Conservation (phyloP, 805 yeast genomes). For the Yamadazyma sp. region DNA sequence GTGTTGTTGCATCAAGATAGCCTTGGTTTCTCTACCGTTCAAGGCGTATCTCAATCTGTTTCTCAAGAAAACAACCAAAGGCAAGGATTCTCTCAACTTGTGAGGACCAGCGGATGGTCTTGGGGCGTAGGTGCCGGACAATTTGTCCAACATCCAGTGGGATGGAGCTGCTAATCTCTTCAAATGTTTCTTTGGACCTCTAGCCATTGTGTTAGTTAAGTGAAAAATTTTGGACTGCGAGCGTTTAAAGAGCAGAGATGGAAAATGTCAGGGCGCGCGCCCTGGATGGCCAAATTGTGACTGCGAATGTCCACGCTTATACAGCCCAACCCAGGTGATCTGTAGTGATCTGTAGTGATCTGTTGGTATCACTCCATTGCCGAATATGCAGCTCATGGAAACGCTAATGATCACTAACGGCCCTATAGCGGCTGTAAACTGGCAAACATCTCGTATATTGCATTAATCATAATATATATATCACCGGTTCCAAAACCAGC, state of each 20-base stretch:
- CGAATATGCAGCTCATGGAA: too few relatives aligned
- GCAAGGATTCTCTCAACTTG: constrained; percentile 97
- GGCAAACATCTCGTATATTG: too few relatives aligned
- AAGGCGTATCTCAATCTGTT: constrained; percentile 98
- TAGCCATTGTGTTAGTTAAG: constrained; percentile 39
- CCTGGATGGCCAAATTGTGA: too few relatives aligned
- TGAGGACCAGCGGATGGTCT: constrained; percentile 99
- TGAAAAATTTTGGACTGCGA: constrained; percentile 8
- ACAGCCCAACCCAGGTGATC: too few relatives aligned
- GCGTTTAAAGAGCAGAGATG: background rate
- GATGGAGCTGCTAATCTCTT: constrained; percentile 99
- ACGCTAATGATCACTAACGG: too few relatives aligned
- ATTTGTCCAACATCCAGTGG: constrained; percentile 99
- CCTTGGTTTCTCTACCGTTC: constrained; percentile 98
- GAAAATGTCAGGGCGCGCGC: constrained; percentile 5
- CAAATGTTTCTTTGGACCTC: constrained; percentile 90
- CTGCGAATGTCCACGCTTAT: too few relatives aligned
- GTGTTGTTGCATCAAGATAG: constrained; percentile 96
- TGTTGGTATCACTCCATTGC: too few relatives aligned
- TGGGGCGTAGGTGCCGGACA: constrained; percentile 99
- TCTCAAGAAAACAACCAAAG: constrained; percentile 94
- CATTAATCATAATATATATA: too few relatives aligned
- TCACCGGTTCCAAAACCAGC: constrained; percentile 20
- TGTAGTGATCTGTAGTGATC: too few relatives aligned
- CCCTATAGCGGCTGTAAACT: too few relatives aligned